Evolutionary conservation across 2,329 filamentous ascomycete genomes (phyloP), one percentile per base, ranked within the genome.

Genomic region (Neofusicoccum sp.): DNA sequence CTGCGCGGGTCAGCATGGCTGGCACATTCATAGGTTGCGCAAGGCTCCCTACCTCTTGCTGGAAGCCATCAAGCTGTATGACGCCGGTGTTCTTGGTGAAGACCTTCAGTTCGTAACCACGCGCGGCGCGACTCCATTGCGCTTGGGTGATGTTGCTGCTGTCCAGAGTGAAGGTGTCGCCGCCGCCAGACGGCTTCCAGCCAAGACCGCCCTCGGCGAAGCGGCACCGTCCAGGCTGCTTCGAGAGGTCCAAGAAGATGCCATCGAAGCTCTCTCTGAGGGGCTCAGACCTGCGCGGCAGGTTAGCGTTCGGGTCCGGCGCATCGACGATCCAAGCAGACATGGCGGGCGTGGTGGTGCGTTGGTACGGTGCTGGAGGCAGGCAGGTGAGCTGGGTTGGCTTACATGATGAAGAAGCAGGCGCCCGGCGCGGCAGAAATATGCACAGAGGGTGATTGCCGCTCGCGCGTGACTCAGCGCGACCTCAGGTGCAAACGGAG

Each of bases 241-340:
- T 95, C 71, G 93, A 97, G 65, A 99, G 86, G 77, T 99, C 94
- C 71, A 99, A 87, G 79, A 95, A 93, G 80, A 98, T 97, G 79
- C 92, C 93, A 76, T 98, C 94, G 80, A 99, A 99, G 75, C 90
- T 95, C 87, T 99, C 95, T 85, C 85, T 88, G 12, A 62, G 36
- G 47, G 61, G 61, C 41, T 62, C 61, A 49, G 61, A 56, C 61
- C 61, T 62, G 8, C 43, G 8, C 9, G n/a, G 8, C 6, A 3
- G 39, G 41, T 58, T 28, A 58, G 54, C 54, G 7, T 6, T 45
- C 9, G 41, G 41, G 8, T 2, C 28, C 7, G n/a, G 54, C 9
- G 29, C 31, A 22, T 58, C 4, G 22, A 47, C 31, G 16, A 14
- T 11, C 54, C 54, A 58, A 31, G 54, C 41, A 28, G 54, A 58